Evolutionary conservation across 208 protist species (phyloP).

Genomic region (Polymyxa betae): DNA sequence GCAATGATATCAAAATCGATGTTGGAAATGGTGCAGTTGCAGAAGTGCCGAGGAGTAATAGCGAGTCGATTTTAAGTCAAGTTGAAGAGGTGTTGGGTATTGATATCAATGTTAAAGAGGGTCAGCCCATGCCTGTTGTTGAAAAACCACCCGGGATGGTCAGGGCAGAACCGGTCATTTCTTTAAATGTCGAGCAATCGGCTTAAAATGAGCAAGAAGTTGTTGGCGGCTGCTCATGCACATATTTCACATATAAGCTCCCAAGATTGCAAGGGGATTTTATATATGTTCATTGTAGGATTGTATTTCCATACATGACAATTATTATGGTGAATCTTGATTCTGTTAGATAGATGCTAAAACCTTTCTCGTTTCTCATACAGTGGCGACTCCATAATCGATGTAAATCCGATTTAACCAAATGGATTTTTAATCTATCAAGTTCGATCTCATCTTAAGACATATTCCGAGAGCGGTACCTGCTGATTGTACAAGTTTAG

Average conservation of each 20-base stretch:
- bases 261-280: neutral
- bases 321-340: too few relatives aligned
- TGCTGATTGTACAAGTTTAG: too few relatives aligned
- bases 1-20: neutral
- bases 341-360: too few relatives aligned
- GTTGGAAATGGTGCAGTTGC: neutral
- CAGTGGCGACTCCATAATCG: too few relatives aligned
- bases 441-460: too few relatives aligned
- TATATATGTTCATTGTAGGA: neutral
- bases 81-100: constrained; percentile 32
- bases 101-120: neutral
- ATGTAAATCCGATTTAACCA: too few relatives aligned
- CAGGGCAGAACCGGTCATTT: neutral
- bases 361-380: too few relatives aligned
- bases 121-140: neutral
- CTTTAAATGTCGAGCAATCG: too few relatives aligned
- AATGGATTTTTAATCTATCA: too few relatives aligned
- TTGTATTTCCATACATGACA: neutral
- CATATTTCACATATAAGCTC: neutral
- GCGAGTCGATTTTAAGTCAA: neutral
- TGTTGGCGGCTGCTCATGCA: neutral
- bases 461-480: too few relatives aligned
- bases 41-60: neutral
- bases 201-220: too few relatives aligned
- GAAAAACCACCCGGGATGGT: neutral